Evolutionary conservation across 2,329 filamentous ascomycete genomes (phyloP).

Genomic region (Bimuria novae-zelandiae): DNA sequence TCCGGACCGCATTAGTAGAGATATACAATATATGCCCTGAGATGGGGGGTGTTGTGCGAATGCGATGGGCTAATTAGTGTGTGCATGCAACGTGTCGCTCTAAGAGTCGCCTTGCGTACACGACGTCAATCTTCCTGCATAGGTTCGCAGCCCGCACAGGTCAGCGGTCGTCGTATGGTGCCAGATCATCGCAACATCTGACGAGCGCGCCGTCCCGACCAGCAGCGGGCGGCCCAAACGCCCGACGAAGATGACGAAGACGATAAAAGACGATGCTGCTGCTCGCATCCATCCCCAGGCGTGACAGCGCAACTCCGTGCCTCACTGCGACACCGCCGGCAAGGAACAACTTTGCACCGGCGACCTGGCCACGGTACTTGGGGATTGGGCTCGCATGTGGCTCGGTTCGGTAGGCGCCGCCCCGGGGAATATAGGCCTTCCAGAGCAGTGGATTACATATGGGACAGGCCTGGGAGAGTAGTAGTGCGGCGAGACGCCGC

Average conservation of each 20-base stretch:
- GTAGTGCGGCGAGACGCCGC: conserved; percentile 3
- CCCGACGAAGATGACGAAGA: neutral
- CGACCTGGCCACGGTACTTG: conserved; percentile 1
- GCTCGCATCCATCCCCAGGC: neutral
- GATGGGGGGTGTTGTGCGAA: conserved; percentile 45
- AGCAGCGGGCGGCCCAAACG: neutral
- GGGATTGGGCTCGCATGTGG: neutral
- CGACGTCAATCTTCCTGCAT: conserved; percentile 33
- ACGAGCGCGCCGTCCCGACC: conserved; percentile 41
- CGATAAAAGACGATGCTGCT: conserved; percentile 13
- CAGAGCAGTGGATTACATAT: too few relatives aligned
- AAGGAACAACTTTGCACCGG: conserved; percentile 11
- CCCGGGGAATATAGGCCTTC: too few relatives aligned
- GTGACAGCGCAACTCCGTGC: conserved; percentile 19
- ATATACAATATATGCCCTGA: conserved; percentile 42
- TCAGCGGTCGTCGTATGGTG: conserved; percentile 35
- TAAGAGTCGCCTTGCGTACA: conserved; percentile 40
- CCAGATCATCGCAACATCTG: conserved; percentile 42
- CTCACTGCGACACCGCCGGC: conserved; percentile 20
- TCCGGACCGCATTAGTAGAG: conserved; percentile 44
- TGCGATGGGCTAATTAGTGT: conserved; percentile 44
- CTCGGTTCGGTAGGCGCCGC: conserved; percentile 2
- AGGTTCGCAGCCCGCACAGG: conserved; percentile 40
- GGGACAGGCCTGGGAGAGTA: too few relatives aligned
- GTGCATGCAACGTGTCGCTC: conserved; percentile 46